A percentile compares a stretch with the other conserved stretches of the same genome.
phyloP scores from a whole-genome alignment of 306 rosid species.

The Psophocarpus tetragonolobus region DNA sequence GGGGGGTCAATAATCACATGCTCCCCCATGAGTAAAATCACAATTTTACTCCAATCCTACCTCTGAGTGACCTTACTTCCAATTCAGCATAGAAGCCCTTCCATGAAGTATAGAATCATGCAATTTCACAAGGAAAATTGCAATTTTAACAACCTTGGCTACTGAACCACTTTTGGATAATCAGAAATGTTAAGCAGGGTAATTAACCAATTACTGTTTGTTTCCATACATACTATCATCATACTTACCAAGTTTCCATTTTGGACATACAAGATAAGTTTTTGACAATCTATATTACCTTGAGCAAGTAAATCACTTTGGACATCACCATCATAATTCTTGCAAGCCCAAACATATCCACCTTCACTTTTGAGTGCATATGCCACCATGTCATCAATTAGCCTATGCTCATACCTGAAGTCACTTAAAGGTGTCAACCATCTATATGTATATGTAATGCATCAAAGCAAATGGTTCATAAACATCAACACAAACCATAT shows the following conservation, averaged over 20 bases:
- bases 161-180: not conserved
- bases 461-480: constrained; percentile 13
- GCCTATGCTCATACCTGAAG: constrained; percentile 95
- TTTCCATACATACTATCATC: constrained; percentile 10
- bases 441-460: constrained; percentile 18
- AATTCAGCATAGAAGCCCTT: too few relatives aligned
- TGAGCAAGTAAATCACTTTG: constrained; percentile 98
- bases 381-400: constrained; percentile 99
- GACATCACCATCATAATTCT: constrained; percentile 97
- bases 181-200: not conserved
- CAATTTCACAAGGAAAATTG: too few relatives aligned
- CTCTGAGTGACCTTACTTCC: too few relatives aligned
- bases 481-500: constrained; percentile 67
- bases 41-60: too few relatives aligned
- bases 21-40: too few relatives aligned
- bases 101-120: too few relatives aligned
- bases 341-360: constrained; percentile 99
- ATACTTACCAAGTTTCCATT: constrained; percentile 8
- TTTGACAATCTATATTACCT: constrained; percentile 49
- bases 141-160: too few relatives aligned
- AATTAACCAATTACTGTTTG: constrained; percentile 7
- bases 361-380: constrained; percentile 94
- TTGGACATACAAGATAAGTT: constrained; percentile 10
- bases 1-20: too few relatives aligned
- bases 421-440: constrained; percentile 32